Evolutionary conservation across 257 asterid species (phyloP), one percentile per base, ranked within the genome.

Genomic region (Przewalskia tangutica): DNA sequence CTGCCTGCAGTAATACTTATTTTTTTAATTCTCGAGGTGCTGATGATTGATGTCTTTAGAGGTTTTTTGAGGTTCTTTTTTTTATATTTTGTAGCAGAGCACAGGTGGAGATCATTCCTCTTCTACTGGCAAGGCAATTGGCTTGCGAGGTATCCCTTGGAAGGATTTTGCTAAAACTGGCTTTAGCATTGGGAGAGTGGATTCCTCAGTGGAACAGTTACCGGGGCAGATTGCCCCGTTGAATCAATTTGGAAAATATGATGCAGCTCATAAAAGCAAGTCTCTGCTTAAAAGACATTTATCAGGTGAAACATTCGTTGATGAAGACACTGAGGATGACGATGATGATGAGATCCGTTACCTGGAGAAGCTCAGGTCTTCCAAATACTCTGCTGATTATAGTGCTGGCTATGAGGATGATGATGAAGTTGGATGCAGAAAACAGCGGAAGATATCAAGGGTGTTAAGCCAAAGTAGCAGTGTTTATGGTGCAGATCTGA

Each of bases 341-440:
- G 86, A 85, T 11, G 95, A 93, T 83, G 95, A 91, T 68, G 98
- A 94, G 89, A 92, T 94, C 73, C 90, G 91, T 56, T 91, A 88
- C 85, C 97, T 92, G 83, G 91, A 88, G 83, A 93, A 92, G 85
- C 91, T 91, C 83, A 89, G 86, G 89, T 81, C 87, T 58, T 86
- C 91, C 82, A 88, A 77, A 84, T 77, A 77, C 79, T 48, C 88
- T 38, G 82, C 90, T 51, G 81, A 18, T 67, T 86, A 86, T 83
- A 80, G 83, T 81, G 82, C 86, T 70, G 90, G 82, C 7, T 78
- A 84, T 65, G 94, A 87, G 56, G 89, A 85, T 51, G 88, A 86
- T 77, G 86, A 92, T 83, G 91, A 86, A 82, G 77, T 78, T n/a
- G 88, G 88, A 67, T 88, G 85, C 84, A 86, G 58, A 86, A 90